These are phyloP conservation scores for Spiraea crenata DNA, from an alignment of 331 rosid species.

Conservation along the genomic window DNA sequence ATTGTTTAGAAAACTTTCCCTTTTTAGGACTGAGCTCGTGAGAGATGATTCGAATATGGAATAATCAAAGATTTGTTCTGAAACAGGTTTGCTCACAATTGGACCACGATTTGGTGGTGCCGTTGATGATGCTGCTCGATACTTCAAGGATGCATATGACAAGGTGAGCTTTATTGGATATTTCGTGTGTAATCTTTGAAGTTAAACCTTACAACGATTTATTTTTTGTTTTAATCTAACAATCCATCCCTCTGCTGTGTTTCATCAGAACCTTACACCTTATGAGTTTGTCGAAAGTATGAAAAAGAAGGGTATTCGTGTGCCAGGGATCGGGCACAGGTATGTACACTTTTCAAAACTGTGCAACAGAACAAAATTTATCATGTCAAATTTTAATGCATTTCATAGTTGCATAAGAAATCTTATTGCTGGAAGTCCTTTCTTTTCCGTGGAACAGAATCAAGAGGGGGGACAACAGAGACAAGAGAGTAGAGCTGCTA, in stretches of 20 bases:
- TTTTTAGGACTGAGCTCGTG: conserved; percentile 3
- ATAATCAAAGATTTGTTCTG: conserved; percentile 37
- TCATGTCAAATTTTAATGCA: conserved; percentile 9
- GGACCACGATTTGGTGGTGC: conserved; percentile 99
- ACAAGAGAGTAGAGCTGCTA: conserved; percentile 95
- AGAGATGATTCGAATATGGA: conserved; percentile 11
- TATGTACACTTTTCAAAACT: conserved; percentile 18
- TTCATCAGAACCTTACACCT: conserved; percentile 72
- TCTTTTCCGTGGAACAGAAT: conserved; percentile 55
- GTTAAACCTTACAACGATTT: neutral
- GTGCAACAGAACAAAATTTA: neutral
- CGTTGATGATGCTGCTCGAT: conserved; percentile 98
- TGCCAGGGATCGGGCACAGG: conserved; percentile 99
- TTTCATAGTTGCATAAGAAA: conserved; percentile 16
- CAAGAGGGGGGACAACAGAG: conserved; percentile 96
- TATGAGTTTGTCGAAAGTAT: conserved; percentile 96
- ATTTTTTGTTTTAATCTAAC: conserved; percentile 26
- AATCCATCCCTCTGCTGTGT: conserved; percentile 17
- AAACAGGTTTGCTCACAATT: conserved; percentile 93
- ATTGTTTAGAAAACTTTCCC: neutral
- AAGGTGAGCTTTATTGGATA: conserved; percentile 52
- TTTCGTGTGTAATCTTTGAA: neutral
- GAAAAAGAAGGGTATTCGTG: conserved; percentile 98
- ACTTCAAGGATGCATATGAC: conserved; percentile 96
- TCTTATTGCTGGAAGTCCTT: conserved; percentile 22